A percentile compares a stretch with the other conserved stretches of the same genome.
These are phyloP conservation scores for Phanerodontia chrysosporium DNA, from an alignment of 768 basidiomycete genomes.

Conservation along the genomic window DNA sequence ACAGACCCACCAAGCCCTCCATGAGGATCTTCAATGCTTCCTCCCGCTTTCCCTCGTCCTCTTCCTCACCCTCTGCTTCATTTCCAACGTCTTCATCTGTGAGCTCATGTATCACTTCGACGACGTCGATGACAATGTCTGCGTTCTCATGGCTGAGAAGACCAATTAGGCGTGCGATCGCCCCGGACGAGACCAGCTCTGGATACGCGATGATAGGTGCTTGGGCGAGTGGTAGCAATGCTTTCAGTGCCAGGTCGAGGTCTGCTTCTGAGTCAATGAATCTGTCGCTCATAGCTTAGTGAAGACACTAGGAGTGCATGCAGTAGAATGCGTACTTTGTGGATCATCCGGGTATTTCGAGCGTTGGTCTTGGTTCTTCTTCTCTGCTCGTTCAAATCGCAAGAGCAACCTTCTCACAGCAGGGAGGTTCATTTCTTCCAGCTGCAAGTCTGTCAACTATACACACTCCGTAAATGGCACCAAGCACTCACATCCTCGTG, in stretches of 20 bases:
- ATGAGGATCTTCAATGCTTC: conserved; percentile 73
- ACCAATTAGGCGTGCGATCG: conserved; percentile 67
- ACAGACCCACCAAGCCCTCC: conserved; percentile 62
- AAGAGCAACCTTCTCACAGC: conserved; percentile 70
- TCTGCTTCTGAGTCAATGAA: conserved; percentile 99
- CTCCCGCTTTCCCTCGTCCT: conserved; percentile 54
- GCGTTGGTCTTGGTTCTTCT: conserved; percentile 94
- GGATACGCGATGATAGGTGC: conserved; percentile 80
- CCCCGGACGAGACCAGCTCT: conserved; percentile 77
- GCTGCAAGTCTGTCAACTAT: conserved; percentile 33
- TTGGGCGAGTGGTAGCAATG: conserved; percentile 85
- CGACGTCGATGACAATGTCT: conserved; percentile 94
- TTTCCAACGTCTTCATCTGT: conserved; percentile 95
- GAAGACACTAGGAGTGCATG: conserved; percentile 2
- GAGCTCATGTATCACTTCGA: conserved; percentile 89
- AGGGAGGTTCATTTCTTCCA: conserved; percentile 63
- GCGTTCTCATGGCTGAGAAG: conserved; percentile 94
- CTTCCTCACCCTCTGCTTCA: conserved; percentile 61
- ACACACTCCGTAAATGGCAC: not conserved
- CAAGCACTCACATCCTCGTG: conserved; percentile 55
- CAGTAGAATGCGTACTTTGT: conserved; percentile 59
- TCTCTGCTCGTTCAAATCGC: conserved; percentile 81
- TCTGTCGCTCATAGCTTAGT: conserved; percentile 41
- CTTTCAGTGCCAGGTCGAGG: conserved; percentile 82
- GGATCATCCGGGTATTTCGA: conserved; percentile 92